A percentile compares a stretch with the other conserved stretches of the same genome.
Conservation (phyloP, 2,329 filamentous ascomycete species). For the Curvularia sp. region DNA sequence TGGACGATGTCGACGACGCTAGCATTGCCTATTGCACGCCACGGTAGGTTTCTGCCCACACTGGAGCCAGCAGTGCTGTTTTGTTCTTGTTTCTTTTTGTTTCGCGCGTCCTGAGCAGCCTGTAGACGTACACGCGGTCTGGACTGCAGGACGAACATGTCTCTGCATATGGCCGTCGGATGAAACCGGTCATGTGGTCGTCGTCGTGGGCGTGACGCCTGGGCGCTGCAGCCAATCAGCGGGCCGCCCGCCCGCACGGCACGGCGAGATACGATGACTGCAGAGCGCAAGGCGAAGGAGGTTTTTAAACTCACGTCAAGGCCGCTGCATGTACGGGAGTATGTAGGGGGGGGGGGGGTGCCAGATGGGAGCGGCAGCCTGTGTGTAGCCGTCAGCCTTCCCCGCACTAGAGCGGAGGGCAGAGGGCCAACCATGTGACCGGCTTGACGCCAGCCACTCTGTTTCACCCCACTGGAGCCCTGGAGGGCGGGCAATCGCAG, state of each 20-base stretch:
- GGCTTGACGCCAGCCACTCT: conserved; percentile 33
- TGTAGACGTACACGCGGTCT: not conserved
- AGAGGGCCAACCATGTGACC: conserved; percentile 32
- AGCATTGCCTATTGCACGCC: conserved; percentile 6
- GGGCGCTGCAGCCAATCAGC: conserved; percentile 17
- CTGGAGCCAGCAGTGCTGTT: not conserved
- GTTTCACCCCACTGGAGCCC: conserved; percentile 41
- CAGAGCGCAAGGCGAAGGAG: not conserved
- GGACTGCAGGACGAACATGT: not conserved
- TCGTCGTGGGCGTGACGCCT: not conserved
- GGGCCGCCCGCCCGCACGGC: conserved; percentile 10
- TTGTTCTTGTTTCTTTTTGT: conserved; percentile 2
- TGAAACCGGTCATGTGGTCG: not conserved
- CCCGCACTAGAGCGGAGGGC: conserved; percentile 24
- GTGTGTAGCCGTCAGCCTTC: conserved; percentile 11
- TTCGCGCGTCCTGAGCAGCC: not conserved
- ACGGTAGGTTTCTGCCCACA: not conserved
- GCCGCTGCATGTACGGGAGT: not conserved
- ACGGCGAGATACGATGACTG: not conserved
- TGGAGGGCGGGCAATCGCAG: conserved; percentile 11
- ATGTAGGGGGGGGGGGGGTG: not conserved
- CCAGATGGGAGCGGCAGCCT: not conserved
- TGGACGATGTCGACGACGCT: not conserved
- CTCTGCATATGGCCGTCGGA: not conserved
- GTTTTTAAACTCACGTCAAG: not conserved